Base-by-base conservation (phyloP, 2,329 filamentous ascomycete genomes). In the Lizonia empirigonia region DNA sequence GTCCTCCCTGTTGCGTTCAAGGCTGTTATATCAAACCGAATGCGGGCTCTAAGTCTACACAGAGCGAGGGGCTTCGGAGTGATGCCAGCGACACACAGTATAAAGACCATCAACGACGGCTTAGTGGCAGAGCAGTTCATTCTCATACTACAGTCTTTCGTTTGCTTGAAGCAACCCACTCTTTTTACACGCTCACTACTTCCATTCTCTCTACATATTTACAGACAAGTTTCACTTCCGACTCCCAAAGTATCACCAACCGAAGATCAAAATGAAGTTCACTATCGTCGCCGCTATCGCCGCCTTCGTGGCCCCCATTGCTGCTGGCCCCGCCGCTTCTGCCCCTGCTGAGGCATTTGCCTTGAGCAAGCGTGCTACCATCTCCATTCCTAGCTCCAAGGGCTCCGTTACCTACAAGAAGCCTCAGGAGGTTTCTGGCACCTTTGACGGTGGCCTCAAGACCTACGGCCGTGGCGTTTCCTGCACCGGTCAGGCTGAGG, bases 401-500 rank as follows among this genome's bases (percentile, higher is more conserved):
- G 69, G 69, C 44, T 59, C 60, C 18, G 67, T 69, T 32, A 70
- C 64, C 50, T 62, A 51, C 55, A 64, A 60, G 55, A 46, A 47
- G 26, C 19, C 63, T 32, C 58, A 67, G 59, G 9, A 29, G 13
- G 52, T 71, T 41, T 57, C 48, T 9, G 69, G 65, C 37, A 56
- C 53, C 32, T 71, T 70, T 36, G 69, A 71, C 50, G 68, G 68
- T 57, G 68, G 67, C 15, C 59, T 70, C 40, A 68, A 70, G 65
- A 66, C 62, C 45, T 72, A 68, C 53, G 69, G 65, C 59, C 68
- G 69, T 56, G 68, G 68, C 48, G 58, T 54, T 12, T 51, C 35
- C 18, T 80, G 78, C 69, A 71, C 63, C 16, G 74, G 68, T 15
- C 76, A 80, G 45, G 62, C 60, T 8, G 78, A 80, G 60, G 77